Percentiles rank a stretch among this genome's conserved stretches.
Evolutionary conservation across 225 moss, liverwort and hornwort species (phyloP).

Genomic region (Bryum argenteum): DNA sequence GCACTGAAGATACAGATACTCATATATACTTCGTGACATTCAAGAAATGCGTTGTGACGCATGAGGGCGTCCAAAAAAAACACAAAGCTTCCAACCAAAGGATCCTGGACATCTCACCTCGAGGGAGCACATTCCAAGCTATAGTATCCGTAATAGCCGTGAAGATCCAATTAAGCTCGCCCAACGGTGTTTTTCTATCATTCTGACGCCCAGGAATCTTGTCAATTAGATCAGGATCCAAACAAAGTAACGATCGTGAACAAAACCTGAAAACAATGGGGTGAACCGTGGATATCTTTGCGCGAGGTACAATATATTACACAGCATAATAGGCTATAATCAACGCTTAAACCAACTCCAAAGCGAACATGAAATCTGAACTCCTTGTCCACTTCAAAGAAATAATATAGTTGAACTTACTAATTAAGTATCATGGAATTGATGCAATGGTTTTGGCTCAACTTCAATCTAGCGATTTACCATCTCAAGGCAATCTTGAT

Average conservation of each 20-base stretch:
- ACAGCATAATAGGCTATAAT: slow-evolving; percentile 11
- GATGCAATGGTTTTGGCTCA: neutral
- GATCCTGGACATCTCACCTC: slow-evolving; percentile 52
- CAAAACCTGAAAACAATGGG: slow-evolving; percentile 55
- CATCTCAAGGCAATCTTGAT: slow-evolving; percentile 89
- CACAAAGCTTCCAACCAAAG: slow-evolving; percentile 10
- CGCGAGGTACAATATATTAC: neutral
- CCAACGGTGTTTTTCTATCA: slow-evolving; percentile 74
- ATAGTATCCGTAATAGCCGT: slow-evolving; percentile 88
- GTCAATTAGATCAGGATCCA: slow-evolving; percentile 77
- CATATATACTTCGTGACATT: slow-evolving; percentile 10
- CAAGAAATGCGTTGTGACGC: no score
- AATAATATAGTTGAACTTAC: slow-evolving; percentile 19
- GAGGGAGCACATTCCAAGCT: slow-evolving; percentile 86
- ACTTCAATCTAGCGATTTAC: slow-evolving; percentile 37
- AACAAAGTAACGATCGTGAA: slow-evolving; percentile 61
- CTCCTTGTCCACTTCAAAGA: slow-evolving; percentile 3
- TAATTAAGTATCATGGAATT: neutral
- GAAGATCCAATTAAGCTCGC: slow-evolving; percentile 85
- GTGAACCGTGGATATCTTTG: slow-evolving; percentile 14
- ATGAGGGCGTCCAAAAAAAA: neutral
- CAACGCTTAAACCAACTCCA: neutral
- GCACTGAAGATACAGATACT: no score
- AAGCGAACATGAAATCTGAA: slow-evolving; percentile 7
- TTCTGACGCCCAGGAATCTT: slow-evolving; percentile 83